Evolutionary conservation across 2,329 filamentous ascomycete species (phyloP).

Genomic region (Sporothrix brasiliensis): DNA sequence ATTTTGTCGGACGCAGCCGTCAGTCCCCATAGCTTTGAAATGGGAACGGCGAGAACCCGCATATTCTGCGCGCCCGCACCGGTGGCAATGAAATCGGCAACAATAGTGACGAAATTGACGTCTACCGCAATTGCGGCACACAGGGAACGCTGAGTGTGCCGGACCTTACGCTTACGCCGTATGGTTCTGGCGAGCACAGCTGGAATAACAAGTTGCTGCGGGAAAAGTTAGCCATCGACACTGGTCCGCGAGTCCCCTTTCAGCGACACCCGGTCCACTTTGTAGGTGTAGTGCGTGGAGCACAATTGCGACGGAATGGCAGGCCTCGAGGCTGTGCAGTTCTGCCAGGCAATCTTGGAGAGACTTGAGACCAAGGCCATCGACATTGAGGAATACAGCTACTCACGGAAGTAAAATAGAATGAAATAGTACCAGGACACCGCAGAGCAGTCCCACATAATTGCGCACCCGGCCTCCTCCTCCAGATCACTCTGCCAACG

Average conservation of each 20-base stretch:
- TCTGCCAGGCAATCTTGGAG: conserved; percentile 15
- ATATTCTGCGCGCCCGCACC: conserved; percentile 41
- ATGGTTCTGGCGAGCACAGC: conserved; percentile 17
- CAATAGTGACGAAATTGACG: conserved; percentile 40
- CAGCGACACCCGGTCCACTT: conserved; percentile 25
- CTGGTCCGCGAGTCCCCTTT: conserved; percentile 42
- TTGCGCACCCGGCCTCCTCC: too few relatives aligned
- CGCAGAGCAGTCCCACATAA: background rate
- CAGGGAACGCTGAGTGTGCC: conserved; percentile 35
- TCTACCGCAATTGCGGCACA: conserved; percentile 52
- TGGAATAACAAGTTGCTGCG: conserved; percentile 9
- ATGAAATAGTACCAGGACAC: background rate
- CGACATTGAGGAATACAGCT: conserved; percentile 1
- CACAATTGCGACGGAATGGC: conserved; percentile 15
- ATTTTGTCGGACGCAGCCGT: conserved; percentile 56
- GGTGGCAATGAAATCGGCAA: conserved; percentile 34
- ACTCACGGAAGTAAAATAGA: background rate
- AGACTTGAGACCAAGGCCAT: conserved; percentile 12
- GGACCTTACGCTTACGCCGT: conserved; percentile 32
- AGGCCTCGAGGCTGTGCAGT: conserved; percentile 1
- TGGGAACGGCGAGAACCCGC: conserved; percentile 62
- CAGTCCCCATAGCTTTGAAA: conserved; percentile 58
- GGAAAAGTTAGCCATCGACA: conserved; percentile 18
- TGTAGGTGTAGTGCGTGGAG: conserved; percentile 14
- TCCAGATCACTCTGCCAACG: too few relatives aligned